Evolutionary conservation across 2,329 filamentous ascomycete genomes (phyloP), one percentile per base, ranked within the genome.

Genomic region (Scedosporium aurantiacum): DNA sequence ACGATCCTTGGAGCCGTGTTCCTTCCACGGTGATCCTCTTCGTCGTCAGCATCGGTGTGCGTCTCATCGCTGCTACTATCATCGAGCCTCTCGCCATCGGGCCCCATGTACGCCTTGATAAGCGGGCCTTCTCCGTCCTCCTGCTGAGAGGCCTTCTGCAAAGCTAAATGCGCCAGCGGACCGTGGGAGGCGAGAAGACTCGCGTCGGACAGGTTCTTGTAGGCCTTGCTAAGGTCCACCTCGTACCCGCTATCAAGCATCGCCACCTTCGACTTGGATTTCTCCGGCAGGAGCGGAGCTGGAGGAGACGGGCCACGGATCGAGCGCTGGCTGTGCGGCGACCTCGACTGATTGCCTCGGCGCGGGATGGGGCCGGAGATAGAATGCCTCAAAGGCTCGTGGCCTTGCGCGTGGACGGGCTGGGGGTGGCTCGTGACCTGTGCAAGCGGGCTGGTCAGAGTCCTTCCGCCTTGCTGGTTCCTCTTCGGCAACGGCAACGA

Each of bases 181-280:
- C 88, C 86, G 18, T 83, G 80, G 4, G 86, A 85, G 32, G 79
- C 80, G 3, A 83, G 78, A 52, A 92, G 74, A 58, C 86, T 85
- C 10, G 87, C 87, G 69, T 92, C 87, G 1, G 88, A 90, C 18
- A 91, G 75, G 63, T 84, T 82, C 58, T 86, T 80, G 69, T 91
- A 90, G 3, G 88, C 86, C 64, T 78, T 87, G 63, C 81, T 83
- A 72, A 89, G 82, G 68, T 91, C 87, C 59, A 91, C 75, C 1
- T 82, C 71, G 56, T 82, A 79, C 10, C 83, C 85, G 60, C 84
- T 83, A 50, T 84, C 81, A 3, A 88, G 77, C 54, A 84, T 76
- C 14, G 81, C 70, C 70, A 68, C 70, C 56, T 71, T 71, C 1
- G 71, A 64, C 69, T 37, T 70, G 64, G 64, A 70, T 65, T 71